Base-by-base conservation (phyloP, 805 yeast species). In the Clavispora vitiphila region DNA sequence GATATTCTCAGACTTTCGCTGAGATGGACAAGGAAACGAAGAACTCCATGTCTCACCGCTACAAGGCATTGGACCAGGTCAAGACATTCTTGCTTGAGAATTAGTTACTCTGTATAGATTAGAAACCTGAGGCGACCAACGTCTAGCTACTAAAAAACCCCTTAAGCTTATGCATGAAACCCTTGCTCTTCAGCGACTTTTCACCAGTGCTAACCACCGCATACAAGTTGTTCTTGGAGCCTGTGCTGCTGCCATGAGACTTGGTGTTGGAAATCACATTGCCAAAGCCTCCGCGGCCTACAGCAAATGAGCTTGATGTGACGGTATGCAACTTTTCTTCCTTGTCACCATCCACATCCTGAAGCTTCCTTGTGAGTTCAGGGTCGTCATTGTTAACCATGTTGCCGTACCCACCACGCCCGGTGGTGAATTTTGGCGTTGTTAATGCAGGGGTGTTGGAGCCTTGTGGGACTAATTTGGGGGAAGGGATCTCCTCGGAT, bases 1-100 rank as follows among this genome's bases (percentile, higher is more conserved):
- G 96, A 3, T 80, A 62, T 54, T 65, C 74, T 16, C 69, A 81
- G 57, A 65, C 74, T 0, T 90, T 88, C 58, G 98, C 97, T 9
- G 97, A 93, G 62, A 79, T 93, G 90, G 81, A 76, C 39, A 86
- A 85, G 58, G 57, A 62, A 2, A 69, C 74, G 23, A 93, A 95
- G 70, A 90, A 93, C 64, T 60, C 72, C 16, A 85, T 93, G 48
- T 83, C 95, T 50, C 99, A 95, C 58, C 76, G 99, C 55, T 88
- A 74, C 57, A 82, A 75, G 62, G 97, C 99, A 0, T 74, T 93
- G 55, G 78, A 71, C 41, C 77, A 85, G 60, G 75, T 93, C 43
- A 79, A 76, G 57, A 77, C 71, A 20, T 86, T 69, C 50, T 64
- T 83, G 41, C 34, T 37, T 20, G 12, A 21, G 34, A 24, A 37